These are phyloP conservation scores for Saturnispora halmiae DNA, from an alignment of 805 yeast genomes.

Conservation along the genomic window DNA sequence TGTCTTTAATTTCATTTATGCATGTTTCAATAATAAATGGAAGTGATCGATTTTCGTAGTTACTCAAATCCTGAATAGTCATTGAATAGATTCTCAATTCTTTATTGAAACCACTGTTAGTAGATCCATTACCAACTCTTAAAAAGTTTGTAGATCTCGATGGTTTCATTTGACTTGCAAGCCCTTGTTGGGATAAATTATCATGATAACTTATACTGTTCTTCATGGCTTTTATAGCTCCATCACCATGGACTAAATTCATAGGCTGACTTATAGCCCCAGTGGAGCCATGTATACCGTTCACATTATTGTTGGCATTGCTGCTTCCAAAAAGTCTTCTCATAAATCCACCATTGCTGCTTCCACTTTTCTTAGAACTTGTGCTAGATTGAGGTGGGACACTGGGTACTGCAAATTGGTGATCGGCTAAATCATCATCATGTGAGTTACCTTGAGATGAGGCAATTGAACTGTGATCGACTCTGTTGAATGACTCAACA, in stretches of 20 bases:
- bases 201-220: conserved; percentile 6
- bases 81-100: conserved; percentile 30
- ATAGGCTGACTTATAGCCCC: conserved; percentile 25
- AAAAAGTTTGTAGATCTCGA: conserved; percentile 42
- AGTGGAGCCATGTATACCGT: neutral
- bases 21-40: conserved; percentile 71
- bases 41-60: conserved; percentile 48
- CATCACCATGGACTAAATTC: conserved; percentile 26
- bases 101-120: conserved; percentile 11
- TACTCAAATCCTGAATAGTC: conserved; percentile 55
- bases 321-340: conserved; percentile 25
- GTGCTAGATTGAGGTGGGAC: conserved; percentile 1
- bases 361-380: conserved; percentile 10
- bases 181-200: neutral
- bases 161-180: conserved; percentile 31
- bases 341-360: conserved; percentile 19
- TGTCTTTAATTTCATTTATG: conserved; percentile 62
- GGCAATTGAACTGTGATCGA: conserved; percentile 4
- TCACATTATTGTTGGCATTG: conserved; percentile 14
- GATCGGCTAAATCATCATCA: conserved; percentile 8
- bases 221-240: conserved; percentile 11
- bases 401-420: conserved; percentile 1
- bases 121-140: conserved; percentile 19
- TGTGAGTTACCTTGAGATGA: conserved; percentile 12
- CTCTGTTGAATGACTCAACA: conserved; percentile 6